Base-by-base conservation (phyloP, 2,329 filamentous ascomycete species). In the Trichoderma asperellum region DNA sequence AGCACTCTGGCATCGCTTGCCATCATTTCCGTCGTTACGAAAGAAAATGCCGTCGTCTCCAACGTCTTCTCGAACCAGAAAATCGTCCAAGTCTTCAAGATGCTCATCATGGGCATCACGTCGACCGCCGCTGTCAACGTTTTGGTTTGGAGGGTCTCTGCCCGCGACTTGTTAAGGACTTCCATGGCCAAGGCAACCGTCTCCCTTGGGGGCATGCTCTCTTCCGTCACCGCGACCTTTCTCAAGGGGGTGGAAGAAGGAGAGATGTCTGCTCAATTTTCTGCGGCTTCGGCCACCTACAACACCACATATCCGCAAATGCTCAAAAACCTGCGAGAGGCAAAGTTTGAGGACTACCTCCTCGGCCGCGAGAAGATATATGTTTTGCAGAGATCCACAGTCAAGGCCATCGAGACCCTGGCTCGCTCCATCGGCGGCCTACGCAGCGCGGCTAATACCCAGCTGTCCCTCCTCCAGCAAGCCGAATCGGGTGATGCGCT, bases 391-490 rank as follows among this genome's bases (percentile, higher is more conserved):
- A 88, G 90, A 70, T 88, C 87, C 34, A 85, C 97, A 3, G 91
- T 94, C 60, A 90, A 91, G 74, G 94, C 92, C 74, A 88, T 97
- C 76, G 92, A 95, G 77, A 89, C 88, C 60, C 85, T 97, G 49
- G 89, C 92, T 14, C 94, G 97, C 78, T 93, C 92, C 72, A 89
- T 97, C 71, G 93, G 94, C 78, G 94, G 93, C 6, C 82, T 97
- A 74, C 87, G 92, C 73, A 96, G 93, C 82, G 93, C 94, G 49
- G 93, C 93, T 35, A 88, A 90, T 69, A 93, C 94, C 34, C 94
- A 97, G 76, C 96, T 97, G 76, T 87, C 91, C 21, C 85, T 97
- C 49, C 83, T 96, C 37, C 88, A 89, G 68, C 90, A 94, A 76
- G 83, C 81, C 27, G 59, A 68, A 27, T 37, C 66, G 1, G 65